Percentiles rank a stretch among this genome's conserved stretches.
phyloP scores from a whole-genome alignment of 1,139 yeast species.

The Blastobotrys capitulatus region DNA sequence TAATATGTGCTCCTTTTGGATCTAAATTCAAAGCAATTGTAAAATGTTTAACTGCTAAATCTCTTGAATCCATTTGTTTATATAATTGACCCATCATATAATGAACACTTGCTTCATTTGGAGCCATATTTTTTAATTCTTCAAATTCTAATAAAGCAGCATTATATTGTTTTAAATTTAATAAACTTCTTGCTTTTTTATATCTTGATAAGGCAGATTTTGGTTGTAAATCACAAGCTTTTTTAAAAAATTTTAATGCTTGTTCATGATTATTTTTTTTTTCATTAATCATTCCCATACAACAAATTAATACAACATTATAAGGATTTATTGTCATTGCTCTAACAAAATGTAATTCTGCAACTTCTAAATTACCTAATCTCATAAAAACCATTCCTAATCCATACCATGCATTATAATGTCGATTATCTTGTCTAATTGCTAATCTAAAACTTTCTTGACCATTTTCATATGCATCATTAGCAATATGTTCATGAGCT shows the following conservation, averaged over 20 bases:
- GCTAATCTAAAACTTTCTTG: slow-evolving; percentile 78
- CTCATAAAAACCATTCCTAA: slow-evolving; percentile 92
- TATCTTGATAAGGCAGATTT: slow-evolving; percentile 80
- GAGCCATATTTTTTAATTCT: slow-evolving; percentile 66
- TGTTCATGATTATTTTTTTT: slow-evolving; percentile 60
- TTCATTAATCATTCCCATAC: slow-evolving; percentile 92
- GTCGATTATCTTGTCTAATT: slow-evolving; percentile 69
- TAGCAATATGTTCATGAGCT: slow-evolving; percentile 88
- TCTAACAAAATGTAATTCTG: slow-evolving; percentile 80
- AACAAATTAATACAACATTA: slow-evolving; percentile 83
- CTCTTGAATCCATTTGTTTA: slow-evolving; percentile 67
- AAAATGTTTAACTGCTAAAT: slow-evolving; percentile 76
- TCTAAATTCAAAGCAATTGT: slow-evolving; percentile 88
- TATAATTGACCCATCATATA: slow-evolving; percentile 83
- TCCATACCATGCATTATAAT: slow-evolving; percentile 94
- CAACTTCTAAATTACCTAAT: slow-evolving; percentile 75
- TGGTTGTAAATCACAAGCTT: slow-evolving; percentile 83
- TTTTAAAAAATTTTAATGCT: slow-evolving; percentile 77
- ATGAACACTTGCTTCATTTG: slow-evolving; percentile 93
- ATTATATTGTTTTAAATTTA: slow-evolving; percentile 62
- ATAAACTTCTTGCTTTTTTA: slow-evolving; percentile 79
- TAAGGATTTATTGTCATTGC: slow-evolving; percentile 88
- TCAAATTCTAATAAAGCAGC: slow-evolving; percentile 75
- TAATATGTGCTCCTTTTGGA: slow-evolving; percentile 87
- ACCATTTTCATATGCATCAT: slow-evolving; percentile 89